phyloP scores from a whole-genome alignment of 2,329 filamentous ascomycete species.

The Colletotrichum sansevieriae region DNA sequence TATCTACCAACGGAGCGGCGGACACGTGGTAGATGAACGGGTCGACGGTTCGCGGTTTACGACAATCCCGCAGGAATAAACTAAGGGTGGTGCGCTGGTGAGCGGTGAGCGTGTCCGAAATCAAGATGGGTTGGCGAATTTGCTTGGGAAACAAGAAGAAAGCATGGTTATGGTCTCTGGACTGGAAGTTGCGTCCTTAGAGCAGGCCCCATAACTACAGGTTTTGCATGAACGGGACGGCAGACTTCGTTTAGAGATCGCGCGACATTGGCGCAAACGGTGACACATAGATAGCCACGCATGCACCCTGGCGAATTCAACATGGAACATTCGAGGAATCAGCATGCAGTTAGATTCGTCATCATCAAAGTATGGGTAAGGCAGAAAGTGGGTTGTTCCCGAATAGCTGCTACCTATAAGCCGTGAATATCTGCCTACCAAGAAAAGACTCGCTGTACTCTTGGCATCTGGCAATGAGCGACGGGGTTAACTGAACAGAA shows the following conservation, averaged over 20 bases:
- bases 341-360: neutral
- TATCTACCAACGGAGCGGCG: conserved; percentile 30
- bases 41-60: neutral
- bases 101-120: neutral
- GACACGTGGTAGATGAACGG: conserved; percentile 23
- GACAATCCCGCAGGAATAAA: neutral
- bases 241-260: neutral
- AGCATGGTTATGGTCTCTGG: neutral
- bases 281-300: neutral
- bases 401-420: conserved; percentile 21
- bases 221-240: neutral
- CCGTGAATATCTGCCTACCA: neutral
- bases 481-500: neutral
- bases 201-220: neutral
- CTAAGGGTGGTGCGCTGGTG: neutral
- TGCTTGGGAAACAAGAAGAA: neutral
- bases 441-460: neutral
- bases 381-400: neutral
- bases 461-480: neutral
- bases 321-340: neutral
- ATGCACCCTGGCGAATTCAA: neutral
- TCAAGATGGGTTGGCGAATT: neutral
- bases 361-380: neutral
- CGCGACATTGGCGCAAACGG: neutral
- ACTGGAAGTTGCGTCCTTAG: neutral